Evolutionary conservation across 148 eudicot species (phyloP).

Genomic region (Gaultheria prostrata): DNA sequence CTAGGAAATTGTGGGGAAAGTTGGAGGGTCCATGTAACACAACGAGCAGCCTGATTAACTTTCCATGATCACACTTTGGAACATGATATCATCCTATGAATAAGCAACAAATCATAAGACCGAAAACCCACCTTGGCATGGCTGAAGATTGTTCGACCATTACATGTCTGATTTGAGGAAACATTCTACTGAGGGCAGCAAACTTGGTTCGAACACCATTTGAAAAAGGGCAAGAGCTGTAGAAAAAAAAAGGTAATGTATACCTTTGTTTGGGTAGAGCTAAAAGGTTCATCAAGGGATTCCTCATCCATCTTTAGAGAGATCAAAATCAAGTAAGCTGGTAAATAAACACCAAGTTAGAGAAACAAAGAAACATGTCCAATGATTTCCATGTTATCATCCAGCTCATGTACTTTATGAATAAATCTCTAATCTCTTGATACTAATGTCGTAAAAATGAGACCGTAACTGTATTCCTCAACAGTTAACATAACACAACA

Average conservation of each 20-base stretch:
- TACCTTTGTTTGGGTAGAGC: constrained; percentile 27
- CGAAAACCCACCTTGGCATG: constrained; percentile 49
- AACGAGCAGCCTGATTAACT: background rate
- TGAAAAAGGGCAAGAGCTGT: constrained; percentile 64
- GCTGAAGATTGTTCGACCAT: constrained; percentile 49
- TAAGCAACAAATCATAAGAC: background rate
- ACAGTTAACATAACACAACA: no score
- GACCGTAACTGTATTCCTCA: no score
- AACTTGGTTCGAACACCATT: constrained; percentile 31
- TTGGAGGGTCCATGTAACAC: no score
- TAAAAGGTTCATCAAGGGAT: constrained; percentile 41
- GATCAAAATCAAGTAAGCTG: background rate
- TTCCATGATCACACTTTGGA: background rate
- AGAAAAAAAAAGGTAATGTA: constrained; percentile 47
- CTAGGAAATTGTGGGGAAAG: no score
- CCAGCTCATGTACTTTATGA: background rate
- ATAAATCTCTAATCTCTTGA: background rate
- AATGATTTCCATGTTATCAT: background rate
- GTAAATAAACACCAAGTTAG: background rate
- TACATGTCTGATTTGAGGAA: constrained; percentile 51
- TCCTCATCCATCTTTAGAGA: constrained; percentile 45
- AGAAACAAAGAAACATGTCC: background rate
- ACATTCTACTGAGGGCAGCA: constrained; percentile 52
- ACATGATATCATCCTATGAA: background rate
- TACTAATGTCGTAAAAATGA: background rate